Conservation (phyloP, 306 rosid species). For the Fragaria iinumae region DNA sequence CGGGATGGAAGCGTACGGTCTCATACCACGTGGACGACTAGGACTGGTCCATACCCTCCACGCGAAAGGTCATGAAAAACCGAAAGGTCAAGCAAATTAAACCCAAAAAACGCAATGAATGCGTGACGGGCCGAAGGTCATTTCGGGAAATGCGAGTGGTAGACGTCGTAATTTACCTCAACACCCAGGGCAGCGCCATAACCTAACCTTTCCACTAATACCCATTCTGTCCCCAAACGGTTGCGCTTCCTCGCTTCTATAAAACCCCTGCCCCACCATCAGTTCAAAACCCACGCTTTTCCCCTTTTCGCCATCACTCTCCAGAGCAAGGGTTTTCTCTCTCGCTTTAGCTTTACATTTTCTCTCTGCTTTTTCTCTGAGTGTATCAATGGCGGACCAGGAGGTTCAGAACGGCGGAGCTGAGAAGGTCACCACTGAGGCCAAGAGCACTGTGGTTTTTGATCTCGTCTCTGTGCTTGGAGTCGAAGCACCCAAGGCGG, state of each 20-base stretch:
- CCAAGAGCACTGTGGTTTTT: slow-evolving; percentile 24
- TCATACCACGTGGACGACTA: background rate
- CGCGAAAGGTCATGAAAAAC: background rate
- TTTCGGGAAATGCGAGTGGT: background rate
- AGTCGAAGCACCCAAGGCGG: slow-evolving; percentile 65
- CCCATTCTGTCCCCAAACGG: slow-evolving; percentile 49
- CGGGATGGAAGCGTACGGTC: background rate
- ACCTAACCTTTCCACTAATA: background rate
- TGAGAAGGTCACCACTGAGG: slow-evolving; percentile 22
- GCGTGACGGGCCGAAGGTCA: slow-evolving; percentile 21
- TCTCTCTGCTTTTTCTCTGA: background rate
- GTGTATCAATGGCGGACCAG: slow-evolving; percentile 51
- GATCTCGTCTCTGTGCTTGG: slow-evolving; percentile 51
- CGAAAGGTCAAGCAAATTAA: background rate
- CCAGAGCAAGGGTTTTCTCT: background rate
- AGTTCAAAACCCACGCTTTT: slow-evolving; percentile 25
- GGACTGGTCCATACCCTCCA: background rate
- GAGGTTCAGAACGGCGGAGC: slow-evolving; percentile 57
- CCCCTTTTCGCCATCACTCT: slow-evolving; percentile 11
- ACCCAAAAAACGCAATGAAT: background rate
- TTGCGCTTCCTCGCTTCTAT: slow-evolving; percentile 57
- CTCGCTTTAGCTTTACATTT: background rate
- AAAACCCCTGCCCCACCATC: slow-evolving; percentile 37
- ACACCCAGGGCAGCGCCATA: background rate
- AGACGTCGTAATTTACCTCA: slow-evolving; percentile 6